phyloP scores from a whole-genome alignment of 129 eudicot genomes.

The Apium graveolens region DNA sequence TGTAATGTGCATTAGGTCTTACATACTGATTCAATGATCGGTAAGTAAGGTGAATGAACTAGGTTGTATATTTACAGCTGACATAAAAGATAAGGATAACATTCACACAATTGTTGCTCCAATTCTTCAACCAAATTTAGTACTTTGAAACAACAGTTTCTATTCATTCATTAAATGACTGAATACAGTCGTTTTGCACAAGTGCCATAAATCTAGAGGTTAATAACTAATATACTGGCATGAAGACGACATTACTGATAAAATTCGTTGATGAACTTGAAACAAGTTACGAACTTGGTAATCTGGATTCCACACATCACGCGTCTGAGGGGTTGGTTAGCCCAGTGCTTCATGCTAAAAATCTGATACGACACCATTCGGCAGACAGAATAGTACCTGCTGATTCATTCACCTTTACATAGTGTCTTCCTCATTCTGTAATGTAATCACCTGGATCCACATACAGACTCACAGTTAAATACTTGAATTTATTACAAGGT shows the following conservation, averaged over 20 bases:
- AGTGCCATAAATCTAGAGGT: background rate
- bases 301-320: constrained; percentile 1
- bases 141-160: background rate
- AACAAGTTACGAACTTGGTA: background rate
- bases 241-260: constrained; percentile 7
- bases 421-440: background rate
- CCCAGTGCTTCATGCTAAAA: constrained; percentile 3
- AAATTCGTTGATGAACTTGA: constrained; percentile 7
- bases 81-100: background rate
- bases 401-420: background rate
- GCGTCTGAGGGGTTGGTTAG: background rate
- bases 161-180: background rate
- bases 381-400: background rate
- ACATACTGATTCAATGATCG: no score
- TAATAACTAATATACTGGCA: background rate
- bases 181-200: background rate
- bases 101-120: background rate
- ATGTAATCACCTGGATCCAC: constrained; percentile 1
- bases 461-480: background rate
- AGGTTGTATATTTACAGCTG: no score
- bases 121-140: background rate
- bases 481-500: background rate
- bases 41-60: no score
- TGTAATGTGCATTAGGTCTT: no score
- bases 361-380: constrained; percentile 5